These are phyloP conservation scores for Penicillium manginii DNA, from an alignment of 495 filamentous ascomycete genomes.

Conservation along the genomic window DNA sequence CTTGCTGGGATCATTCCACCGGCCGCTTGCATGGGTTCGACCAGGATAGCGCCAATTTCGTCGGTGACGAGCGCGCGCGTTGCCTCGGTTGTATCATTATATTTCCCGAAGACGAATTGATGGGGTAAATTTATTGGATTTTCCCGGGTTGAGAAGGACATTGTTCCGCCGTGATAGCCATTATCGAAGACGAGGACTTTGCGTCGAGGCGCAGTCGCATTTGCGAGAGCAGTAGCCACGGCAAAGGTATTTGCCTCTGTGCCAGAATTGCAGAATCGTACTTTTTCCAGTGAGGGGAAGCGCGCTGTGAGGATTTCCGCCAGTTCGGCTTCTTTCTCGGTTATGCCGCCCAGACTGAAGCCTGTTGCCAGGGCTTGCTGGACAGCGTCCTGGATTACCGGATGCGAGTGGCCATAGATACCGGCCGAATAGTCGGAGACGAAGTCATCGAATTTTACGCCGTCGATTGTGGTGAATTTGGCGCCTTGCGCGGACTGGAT, in stretches of 20 bases:
- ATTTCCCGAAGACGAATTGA: constrained; percentile 8
- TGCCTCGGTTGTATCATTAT: neutral
- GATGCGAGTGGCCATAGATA: constrained; percentile 51
- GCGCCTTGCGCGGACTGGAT: constrained; percentile 41
- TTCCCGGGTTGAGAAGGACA: neutral
- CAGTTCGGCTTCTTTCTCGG: constrained; percentile 13
- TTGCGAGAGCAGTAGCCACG: constrained; percentile 31
- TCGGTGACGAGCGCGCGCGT: constrained; percentile 2
- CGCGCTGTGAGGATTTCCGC: constrained; percentile 23
- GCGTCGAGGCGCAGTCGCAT: constrained; percentile 44
- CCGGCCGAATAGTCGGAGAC: constrained; percentile 49
- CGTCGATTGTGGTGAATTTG: constrained; percentile 41
- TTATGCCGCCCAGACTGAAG: constrained; percentile 14
- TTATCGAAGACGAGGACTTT: constrained; percentile 54
- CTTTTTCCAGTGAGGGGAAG: constrained; percentile 36
- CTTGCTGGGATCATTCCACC: constrained; percentile 54
- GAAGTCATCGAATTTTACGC: constrained; percentile 48
- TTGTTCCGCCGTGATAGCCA: constrained; percentile 58
- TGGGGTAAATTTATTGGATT: constrained; percentile 17
- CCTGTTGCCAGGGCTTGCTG: constrained; percentile 20
- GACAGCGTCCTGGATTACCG: constrained; percentile 38
- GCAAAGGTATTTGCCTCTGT: constrained; percentile 46
- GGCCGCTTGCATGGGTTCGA: constrained; percentile 62
- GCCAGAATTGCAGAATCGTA: constrained; percentile 45
- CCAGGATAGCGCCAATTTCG: constrained; percentile 43